Conservation (phyloP, 768 basidiomycete species). For the Leucogyrophana mollusca region DNA sequence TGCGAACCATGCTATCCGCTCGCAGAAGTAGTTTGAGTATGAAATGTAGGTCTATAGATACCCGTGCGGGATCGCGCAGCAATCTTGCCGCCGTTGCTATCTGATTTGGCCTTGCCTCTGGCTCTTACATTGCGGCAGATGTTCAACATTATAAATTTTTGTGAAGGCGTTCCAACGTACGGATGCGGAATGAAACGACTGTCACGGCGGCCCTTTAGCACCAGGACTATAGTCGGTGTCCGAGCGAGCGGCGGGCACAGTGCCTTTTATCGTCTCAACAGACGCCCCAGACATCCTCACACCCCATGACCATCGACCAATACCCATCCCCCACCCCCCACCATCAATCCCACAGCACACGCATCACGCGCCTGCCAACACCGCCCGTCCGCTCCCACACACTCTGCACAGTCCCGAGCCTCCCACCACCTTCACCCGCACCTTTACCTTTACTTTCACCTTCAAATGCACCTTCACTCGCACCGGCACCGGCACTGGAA, state of each 20-base stretch:
- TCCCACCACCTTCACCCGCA: conserved; percentile 38
- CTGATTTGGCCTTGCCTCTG: conserved; percentile 30
- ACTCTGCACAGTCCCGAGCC: conserved; percentile 45
- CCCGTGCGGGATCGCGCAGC: conserved; percentile 79
- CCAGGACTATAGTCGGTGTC: no score
- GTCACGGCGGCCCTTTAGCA: no score
- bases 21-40: conserved; percentile 92
- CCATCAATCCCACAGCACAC: conserved; percentile 47
- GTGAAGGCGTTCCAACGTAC: no score
- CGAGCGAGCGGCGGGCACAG: no score
- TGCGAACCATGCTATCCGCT: conserved; percentile 93
- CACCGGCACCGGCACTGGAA: no score
- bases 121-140: conserved; percentile 65
- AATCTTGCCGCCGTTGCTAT: conserved; percentile 21
- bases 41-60: conserved; percentile 76
- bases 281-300: no score
- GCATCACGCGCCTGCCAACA: conserved; percentile 73
- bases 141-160: no score
- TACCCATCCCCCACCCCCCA: no score
- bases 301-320: no score
- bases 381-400: conserved; percentile 69
- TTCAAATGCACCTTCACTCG: no score
- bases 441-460: conserved; percentile 29
- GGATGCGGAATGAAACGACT: no score
- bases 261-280: no score